These are phyloP conservation scores for Stagonosporopsis rhizophila DNA, from an alignment of 2,329 filamentous ascomycete genomes.

Conservation along the genomic window DNA sequence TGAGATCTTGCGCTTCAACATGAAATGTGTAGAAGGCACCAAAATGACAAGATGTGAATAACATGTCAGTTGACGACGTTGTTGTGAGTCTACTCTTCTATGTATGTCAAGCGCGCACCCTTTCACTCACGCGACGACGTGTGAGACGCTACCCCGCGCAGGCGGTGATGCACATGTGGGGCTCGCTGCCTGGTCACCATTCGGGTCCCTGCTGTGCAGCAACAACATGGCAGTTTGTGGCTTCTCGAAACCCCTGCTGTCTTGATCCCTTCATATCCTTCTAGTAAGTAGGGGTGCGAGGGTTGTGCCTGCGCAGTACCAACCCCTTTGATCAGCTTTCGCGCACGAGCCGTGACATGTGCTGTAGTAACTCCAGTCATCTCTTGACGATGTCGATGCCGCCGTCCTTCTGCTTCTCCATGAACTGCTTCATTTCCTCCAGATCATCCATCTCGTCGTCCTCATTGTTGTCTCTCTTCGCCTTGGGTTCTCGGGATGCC, in stretches of 20 bases:
- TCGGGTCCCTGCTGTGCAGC: not conserved
- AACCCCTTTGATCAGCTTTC: not conserved
- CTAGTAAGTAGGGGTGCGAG: not conserved
- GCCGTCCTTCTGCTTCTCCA: constrained; percentile 56
- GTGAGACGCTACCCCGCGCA: constrained; percentile 22
- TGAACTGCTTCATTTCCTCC: constrained; percentile 49
- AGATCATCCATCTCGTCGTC: constrained; percentile 48
- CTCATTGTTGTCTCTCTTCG: constrained; percentile 21
- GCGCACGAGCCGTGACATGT: not conserved
- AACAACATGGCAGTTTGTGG: not conserved
- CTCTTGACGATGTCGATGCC: constrained; percentile 77
- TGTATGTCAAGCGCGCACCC: not conserved
- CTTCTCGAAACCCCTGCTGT: not conserved
- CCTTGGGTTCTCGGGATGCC: constrained; percentile 4
- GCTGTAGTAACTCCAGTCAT: constrained; percentile 2
- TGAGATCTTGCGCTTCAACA: constrained; percentile 38
- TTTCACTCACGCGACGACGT: constrained; percentile 19
- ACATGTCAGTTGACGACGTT: constrained; percentile 10
- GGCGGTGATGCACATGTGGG: constrained; percentile 14
- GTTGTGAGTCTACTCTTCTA: constrained; percentile 10
- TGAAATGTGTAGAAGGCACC: constrained; percentile 17
- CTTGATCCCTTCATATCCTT: not conserved
- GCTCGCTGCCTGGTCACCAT: constrained; percentile 5
- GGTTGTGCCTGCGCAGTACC: not conserved
- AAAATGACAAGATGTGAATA: constrained; percentile 1